Percentiles rank a stretch among this genome's conserved stretches.
Conservation (phyloP, 106 monocot genomes). For the Chionographis japonica region DNA sequence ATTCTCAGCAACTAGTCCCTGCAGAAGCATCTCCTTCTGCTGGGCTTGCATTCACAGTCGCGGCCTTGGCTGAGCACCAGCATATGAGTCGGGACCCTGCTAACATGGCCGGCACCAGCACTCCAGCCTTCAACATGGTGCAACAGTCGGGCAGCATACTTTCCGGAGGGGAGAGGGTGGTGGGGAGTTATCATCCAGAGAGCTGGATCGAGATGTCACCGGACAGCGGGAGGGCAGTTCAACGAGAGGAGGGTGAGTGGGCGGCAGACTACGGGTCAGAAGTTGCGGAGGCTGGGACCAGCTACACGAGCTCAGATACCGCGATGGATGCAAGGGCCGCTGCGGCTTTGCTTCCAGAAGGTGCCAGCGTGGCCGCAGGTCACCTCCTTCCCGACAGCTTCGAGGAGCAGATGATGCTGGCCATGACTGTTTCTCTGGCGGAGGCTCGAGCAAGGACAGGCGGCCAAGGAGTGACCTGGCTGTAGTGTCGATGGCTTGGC, state of each 20-base stretch:
- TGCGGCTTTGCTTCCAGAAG: slow-evolving; percentile 1
- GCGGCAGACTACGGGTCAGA: slow-evolving; percentile 21
- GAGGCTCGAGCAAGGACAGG: slow-evolving; percentile 34
- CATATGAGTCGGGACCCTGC: background rate
- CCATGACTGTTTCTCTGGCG: slow-evolving; percentile 51
- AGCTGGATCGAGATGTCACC: background rate
- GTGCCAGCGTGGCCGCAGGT: slow-evolving; percentile 5
- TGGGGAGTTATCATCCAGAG: background rate
- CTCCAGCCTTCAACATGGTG: too few relatives aligned
- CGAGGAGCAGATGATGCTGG: slow-evolving; percentile 65
- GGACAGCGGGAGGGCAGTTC: slow-evolving; percentile 4
- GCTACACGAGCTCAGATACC: slow-evolving; percentile 29
- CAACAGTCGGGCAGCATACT: too few relatives aligned
- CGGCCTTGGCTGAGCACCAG: background rate
- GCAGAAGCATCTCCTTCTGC: slow-evolving; percentile 4
- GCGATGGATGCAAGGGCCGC: slow-evolving; percentile 10
- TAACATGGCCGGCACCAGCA: too few relatives aligned
- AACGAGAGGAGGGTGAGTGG: slow-evolving; percentile 20
- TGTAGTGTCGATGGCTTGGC: slow-evolving; percentile 6
- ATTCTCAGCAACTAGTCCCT: background rate
- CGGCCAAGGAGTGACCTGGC: slow-evolving; percentile 23
- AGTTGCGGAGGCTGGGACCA: slow-evolving; percentile 43
- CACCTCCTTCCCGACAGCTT: slow-evolving; percentile 36
- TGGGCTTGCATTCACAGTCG: slow-evolving; percentile 2
- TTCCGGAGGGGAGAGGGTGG: background rate